Evolutionary conservation across 2,329 filamentous ascomycete species (phyloP), one percentile per base, ranked within the genome.

Genomic region (Penicillium sp.): DNA sequence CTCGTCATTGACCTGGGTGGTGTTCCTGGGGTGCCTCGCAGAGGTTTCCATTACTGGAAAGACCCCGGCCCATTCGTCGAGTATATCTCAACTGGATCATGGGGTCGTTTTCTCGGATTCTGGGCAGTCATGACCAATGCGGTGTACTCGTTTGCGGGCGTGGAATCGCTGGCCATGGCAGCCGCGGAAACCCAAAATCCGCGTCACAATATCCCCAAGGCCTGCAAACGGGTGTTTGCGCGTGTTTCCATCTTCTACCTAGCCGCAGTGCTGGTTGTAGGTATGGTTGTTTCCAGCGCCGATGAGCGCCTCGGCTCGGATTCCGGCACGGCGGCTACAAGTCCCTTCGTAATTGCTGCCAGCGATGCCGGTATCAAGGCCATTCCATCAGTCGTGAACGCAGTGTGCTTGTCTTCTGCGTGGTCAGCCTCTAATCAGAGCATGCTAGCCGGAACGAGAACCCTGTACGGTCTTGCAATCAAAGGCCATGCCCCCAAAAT

Each of bases 341-440:
- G 72, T 43, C 87, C 86, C 10, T 90, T 87, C 64, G 88, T 92
- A 55, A 89, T 92, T 58, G 89, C 88, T 16, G 85, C 87, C 36
- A 79, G 81, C 10, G 81, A 83, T 29, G 88, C 88, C 2, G 84
- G 86, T 0, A 86, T 92, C 53, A 79, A 77, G 4, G 86, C 81
- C 6, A 81, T 92, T 4, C 86, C 88, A 0, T 85, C 84, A 5
- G 82, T 92, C 50, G 86, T 92, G 72, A 93, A 93, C 68, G 88
- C 88, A 34, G 79, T 92, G 24, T 86, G 92, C 61, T 79, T 92
- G 60, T 89, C 86, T 0, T 88, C 86, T 0, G 88, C 86, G 0
- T 87, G 84, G 73, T 90, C 87, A 0, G 81, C 87, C 0, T 85
- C 83, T 0, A 91, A 91, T 61, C 84, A 87, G 60, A 83, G 81